Evolutionary conservation across 441 rosid genomes (phyloP).

Genomic region (Omphalea diandra): DNA sequence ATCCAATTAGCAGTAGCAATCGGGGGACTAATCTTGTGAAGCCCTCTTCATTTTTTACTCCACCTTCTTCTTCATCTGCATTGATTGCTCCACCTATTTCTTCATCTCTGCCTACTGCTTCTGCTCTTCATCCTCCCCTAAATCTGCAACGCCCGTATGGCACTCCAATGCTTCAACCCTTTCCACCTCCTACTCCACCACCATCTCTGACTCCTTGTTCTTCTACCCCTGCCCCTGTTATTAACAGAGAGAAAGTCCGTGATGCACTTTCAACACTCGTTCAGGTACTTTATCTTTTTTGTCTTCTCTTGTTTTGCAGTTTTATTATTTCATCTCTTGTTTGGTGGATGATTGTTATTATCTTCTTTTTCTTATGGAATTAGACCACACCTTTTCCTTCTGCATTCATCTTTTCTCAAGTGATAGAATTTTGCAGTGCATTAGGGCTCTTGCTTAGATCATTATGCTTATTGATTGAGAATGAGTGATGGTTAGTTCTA

Average conservation of each 20-base stretch:
- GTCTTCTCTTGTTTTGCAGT: neutral
- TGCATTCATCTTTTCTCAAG: neutral
- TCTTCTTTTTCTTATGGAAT: neutral
- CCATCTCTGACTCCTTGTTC: conserved; percentile 55
- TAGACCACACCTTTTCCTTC: neutral
- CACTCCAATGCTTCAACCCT: conserved; percentile 68
- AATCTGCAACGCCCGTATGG: conserved; percentile 62
- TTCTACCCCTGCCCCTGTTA: conserved; percentile 29
- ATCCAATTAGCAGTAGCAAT: conserved; percentile 39
- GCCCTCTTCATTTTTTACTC: conserved; percentile 55
- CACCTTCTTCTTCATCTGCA: conserved; percentile 46
- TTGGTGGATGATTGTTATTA: neutral
- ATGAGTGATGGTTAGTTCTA: neutral
- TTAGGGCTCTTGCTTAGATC: neutral
- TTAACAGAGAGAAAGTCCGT: conserved; percentile 58
- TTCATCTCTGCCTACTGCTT: conserved; percentile 41
- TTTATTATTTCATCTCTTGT: conserved; percentile 1
- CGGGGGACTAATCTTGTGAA: conserved; percentile 52
- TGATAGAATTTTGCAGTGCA: neutral
- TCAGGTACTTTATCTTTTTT: conserved; percentile 41
- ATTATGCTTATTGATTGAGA: neutral
- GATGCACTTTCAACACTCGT: conserved; percentile 60
- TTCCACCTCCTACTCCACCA: conserved; percentile 73
- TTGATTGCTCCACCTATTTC: conserved; percentile 44
- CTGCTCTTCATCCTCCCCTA: conserved; percentile 48